A percentile compares a stretch with the other conserved stretches of the same genome.
Evolutionary conservation across 352 stramenopile species (phyloP).

Genomic region (Phytopythium kandeliae): DNA sequence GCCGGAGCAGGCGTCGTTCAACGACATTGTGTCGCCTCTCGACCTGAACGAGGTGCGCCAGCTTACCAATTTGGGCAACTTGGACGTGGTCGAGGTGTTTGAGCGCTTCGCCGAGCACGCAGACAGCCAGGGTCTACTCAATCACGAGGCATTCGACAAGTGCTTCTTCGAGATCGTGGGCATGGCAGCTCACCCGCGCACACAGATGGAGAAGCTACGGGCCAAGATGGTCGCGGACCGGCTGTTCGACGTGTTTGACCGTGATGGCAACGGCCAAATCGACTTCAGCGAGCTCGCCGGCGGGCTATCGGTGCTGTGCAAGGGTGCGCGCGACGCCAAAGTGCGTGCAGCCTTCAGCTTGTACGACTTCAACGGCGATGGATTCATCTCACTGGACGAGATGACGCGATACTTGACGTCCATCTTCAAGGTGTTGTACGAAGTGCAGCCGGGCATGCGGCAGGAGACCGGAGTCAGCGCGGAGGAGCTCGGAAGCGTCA

Average conservation of each 20-base stretch:
- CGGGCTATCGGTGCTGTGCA: slow-evolving; percentile 81
- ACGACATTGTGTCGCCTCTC: slow-evolving; percentile 61
- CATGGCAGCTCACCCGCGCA: slow-evolving; percentile 51
- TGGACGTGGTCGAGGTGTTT: slow-evolving; percentile 85
- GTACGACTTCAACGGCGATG: slow-evolving; percentile 86
- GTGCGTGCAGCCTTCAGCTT: slow-evolving; percentile 78
- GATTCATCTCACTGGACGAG: slow-evolving; percentile 79
- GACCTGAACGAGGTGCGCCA: slow-evolving; percentile 79
- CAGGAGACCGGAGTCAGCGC: slow-evolving; percentile 59
- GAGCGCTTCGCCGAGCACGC: slow-evolving; percentile 75
- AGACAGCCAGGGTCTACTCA: slow-evolving; percentile 50
- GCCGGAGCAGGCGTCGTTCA: slow-evolving; percentile 61
- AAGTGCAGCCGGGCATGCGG: slow-evolving; percentile 70
- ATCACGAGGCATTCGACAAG: slow-evolving; percentile 60
- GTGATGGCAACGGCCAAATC: slow-evolving; percentile 68
- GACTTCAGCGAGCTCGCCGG: slow-evolving; percentile 86
- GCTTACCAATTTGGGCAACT: slow-evolving; percentile 74
- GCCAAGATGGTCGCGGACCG: slow-evolving; percentile 69
- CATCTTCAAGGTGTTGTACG: slow-evolving; percentile 87
- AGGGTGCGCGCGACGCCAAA: slow-evolving; percentile 73
- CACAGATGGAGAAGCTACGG: slow-evolving; percentile 54
- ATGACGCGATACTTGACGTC: slow-evolving; percentile 85
- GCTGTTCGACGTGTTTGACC: slow-evolving; percentile 79
- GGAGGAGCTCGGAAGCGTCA: slow-evolving; percentile 73
- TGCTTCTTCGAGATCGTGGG: slow-evolving; percentile 74